Conservation (phyloP, 2,329 filamentous ascomycete species). For the Aureobasidium mangrovei region DNA sequence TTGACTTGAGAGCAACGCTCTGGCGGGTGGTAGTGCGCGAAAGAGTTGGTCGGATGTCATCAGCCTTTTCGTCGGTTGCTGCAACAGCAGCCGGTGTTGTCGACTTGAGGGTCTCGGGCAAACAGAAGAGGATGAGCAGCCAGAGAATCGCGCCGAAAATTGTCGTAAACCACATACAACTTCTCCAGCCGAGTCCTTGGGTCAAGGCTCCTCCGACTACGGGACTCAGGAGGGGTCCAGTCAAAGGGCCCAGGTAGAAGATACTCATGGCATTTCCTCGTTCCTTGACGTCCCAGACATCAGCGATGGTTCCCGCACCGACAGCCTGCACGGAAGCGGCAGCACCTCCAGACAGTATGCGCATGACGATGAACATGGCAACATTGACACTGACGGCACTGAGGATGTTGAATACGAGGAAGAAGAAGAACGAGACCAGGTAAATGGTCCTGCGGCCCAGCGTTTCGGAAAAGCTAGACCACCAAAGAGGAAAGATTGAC, state of each 20-base stretch:
- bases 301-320: slow-evolving; percentile 73
- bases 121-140: slow-evolving; percentile 48
- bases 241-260: slow-evolving; percentile 71
- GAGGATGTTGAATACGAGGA: slow-evolving; percentile 60
- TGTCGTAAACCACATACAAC: slow-evolving; percentile 68
- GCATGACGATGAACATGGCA: slow-evolving; percentile 67
- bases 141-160: slow-evolving; percentile 57
- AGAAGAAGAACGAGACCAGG: slow-evolving; percentile 62
- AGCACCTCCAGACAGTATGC: slow-evolving; percentile 64
- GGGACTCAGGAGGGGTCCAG: slow-evolving; percentile 65
- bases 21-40: slow-evolving; percentile 51
- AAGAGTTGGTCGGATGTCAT: slow-evolving; percentile 17
- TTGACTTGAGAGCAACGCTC: slow-evolving; percentile 51
- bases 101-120: slow-evolving; percentile 54
- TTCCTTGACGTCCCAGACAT: slow-evolving; percentile 66
- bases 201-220: slow-evolving; percentile 69
- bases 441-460: slow-evolving; percentile 70
- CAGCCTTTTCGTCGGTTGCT: slow-evolving; percentile 24
- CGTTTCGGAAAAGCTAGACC: slow-evolving; percentile 69
- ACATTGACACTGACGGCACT: slow-evolving; percentile 62
- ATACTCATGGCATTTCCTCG: slow-evolving; percentile 72
- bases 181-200: slow-evolving; percentile 61
- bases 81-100: slow-evolving; percentile 24
- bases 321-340: slow-evolving; percentile 75
- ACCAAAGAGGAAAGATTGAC: slow-evolving; percentile 81